Base-by-base conservation (phyloP, 768 basidiomycete genomes). In the Leucocoprinus sp. region DNA sequence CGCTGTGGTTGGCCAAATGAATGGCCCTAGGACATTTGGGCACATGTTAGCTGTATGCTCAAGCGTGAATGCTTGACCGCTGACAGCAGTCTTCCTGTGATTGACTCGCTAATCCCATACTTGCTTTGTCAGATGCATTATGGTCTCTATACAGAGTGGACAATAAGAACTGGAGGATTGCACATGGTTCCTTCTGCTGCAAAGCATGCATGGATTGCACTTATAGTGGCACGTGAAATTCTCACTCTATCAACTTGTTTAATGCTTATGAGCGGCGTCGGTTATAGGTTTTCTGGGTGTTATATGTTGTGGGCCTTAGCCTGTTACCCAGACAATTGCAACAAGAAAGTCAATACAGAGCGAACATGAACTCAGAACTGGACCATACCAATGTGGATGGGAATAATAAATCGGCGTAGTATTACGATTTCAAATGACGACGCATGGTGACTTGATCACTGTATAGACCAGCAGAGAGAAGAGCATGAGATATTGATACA, bases 61-160 rank as follows among this genome's bases (percentile, higher is more conserved):
- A n/a, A n/a, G n/a, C n/a, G n/a, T n/a, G n/a, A n/a, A n/a, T n/a
- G n/a, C n/a, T n/a, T n/a, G n/a, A n/a, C n/a, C n/a, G n/a, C n/a
- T n/a, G n/a, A n/a, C n/a, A n/a, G n/a, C n/a, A n/a, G n/a, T n/a
- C n/a, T n/a, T n/a, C n/a, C n/a, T n/a, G n/a, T n/a, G n/a, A n/a
- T n/a, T n/a, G n/a, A n/a, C n/a, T n/a, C n/a, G n/a, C 44, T 48
- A 23, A 17, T 37, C 27, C 15, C 33, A 26, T 17, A 50, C 45
- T 45, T 49, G 53, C 38, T 49, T 18, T 23, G 23, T 26, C 49
- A 75, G 68, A 70, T 72, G 7, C 71, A 74, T 53, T 69, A 67
- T 31, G 77, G 76, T 1, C 43, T 80, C 48, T 71, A 64, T 55
- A 65, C 64, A 14, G 71, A 76, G 60, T 70, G 71, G 76, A 28